Conservation (phyloP, 2,329 filamentous ascomycete species). For the Acrodontium crateriforme region DNA sequence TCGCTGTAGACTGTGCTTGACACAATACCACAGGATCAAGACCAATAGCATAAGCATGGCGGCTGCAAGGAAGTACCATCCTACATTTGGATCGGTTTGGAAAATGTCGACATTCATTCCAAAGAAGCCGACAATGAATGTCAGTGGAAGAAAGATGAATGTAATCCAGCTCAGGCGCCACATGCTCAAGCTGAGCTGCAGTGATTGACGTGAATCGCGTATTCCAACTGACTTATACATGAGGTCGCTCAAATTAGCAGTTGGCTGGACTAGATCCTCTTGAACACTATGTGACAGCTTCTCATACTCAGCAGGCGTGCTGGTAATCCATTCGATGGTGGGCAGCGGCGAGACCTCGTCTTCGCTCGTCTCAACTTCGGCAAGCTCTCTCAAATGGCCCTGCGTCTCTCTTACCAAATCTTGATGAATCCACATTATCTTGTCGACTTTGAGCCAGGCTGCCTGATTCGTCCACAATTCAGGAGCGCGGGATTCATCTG, state of each 20-base stretch:
- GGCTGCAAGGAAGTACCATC: conserved; percentile 37
- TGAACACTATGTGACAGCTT: conserved; percentile 33
- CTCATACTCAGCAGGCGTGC: conserved; percentile 29
- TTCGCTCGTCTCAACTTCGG: conserved; percentile 11
- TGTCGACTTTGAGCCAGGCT: conserved; percentile 39
- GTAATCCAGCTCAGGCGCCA: conserved; percentile 52
- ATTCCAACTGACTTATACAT: conserved; percentile 42
- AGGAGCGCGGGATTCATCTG: conserved; percentile 38
- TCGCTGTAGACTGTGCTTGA: conserved; percentile 32
- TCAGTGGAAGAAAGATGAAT: conserved; percentile 57
- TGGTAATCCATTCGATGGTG: conserved; percentile 26
- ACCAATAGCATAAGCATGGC: conserved; percentile 34
- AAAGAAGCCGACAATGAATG: conserved; percentile 35
- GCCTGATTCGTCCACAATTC: conserved; percentile 39
- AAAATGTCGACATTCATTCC: conserved; percentile 41
- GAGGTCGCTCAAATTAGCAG: conserved; percentile 34
- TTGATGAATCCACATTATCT: conserved; percentile 36
- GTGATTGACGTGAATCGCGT: conserved; percentile 35
- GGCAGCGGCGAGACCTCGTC: conserved; percentile 2
- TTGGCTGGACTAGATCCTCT: conserved; percentile 38
- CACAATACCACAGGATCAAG: conserved; percentile 32
- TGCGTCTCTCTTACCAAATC: conserved; percentile 35
- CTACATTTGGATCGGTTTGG: conserved; percentile 26
- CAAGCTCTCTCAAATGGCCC: conserved; percentile 28
- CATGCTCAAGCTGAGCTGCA: conserved; percentile 37